Percentiles rank a stretch among this genome's conserved stretches.
These are phyloP conservation scores for button mushroom (Agaricus bisporus) DNA, from an alignment of 768 basidiomycete species.

Conservation along the genomic window DNA sequence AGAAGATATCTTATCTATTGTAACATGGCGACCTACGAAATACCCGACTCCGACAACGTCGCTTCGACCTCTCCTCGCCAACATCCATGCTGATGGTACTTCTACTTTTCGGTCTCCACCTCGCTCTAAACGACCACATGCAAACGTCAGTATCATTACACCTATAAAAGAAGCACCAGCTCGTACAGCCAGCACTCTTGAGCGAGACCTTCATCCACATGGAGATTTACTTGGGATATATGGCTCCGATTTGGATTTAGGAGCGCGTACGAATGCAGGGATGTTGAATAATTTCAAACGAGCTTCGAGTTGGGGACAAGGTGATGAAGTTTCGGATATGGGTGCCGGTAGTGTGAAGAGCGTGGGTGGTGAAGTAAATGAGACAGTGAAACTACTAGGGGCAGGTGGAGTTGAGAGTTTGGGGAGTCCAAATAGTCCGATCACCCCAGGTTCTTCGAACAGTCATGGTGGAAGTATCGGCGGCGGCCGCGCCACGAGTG, in stretches of 20 bases:
- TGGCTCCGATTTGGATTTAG: neutral
- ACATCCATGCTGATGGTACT: constrained; percentile 1
- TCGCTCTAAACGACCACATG: neutral
- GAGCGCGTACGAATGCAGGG: neutral
- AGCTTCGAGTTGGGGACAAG: constrained; percentile 61
- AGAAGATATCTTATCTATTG: constrained; percentile 10
- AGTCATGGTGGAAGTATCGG: neutral
- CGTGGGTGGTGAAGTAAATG: constrained; percentile 35
- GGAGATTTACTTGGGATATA: constrained; percentile 8
- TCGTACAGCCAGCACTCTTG: constrained; percentile 2
- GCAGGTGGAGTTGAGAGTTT: constrained; percentile 14
- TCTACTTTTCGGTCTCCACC: constrained; percentile 2
- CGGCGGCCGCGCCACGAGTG: neutral
- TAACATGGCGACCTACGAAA: constrained; percentile 12
- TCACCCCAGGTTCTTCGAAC: neutral
- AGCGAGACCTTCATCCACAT: neutral
- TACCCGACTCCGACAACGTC: constrained; percentile 8
- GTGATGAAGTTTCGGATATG: constrained; percentile 27
- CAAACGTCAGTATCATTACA: neutral
- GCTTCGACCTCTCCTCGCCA: constrained; percentile 5
- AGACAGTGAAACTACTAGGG: constrained; percentile 14
- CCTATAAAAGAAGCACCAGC: neutral
- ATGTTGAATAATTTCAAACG: constrained; percentile 24
- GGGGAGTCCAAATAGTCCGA: constrained; percentile 2
- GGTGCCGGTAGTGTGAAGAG: constrained; percentile 27